Base-by-base conservation (phyloP, 495 filamentous ascomycete species). In the Penicillium samsonianum region DNA sequence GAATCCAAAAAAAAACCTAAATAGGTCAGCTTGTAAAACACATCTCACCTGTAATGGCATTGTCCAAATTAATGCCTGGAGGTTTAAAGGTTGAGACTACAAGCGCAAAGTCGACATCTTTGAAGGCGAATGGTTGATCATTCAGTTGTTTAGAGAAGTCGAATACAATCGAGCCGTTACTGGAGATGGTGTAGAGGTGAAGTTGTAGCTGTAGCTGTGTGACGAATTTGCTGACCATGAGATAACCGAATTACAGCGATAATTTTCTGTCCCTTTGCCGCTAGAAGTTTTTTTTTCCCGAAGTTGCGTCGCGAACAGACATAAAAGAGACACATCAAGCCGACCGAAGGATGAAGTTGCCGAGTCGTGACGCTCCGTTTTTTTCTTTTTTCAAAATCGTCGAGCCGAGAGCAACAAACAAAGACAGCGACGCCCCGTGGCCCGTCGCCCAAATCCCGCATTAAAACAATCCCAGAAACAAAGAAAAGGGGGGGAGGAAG, bases 221-320 rank as follows among this genome's bases (percentile, higher is more conserved):
- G 72, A 77, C 59, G 67, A 69, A 58, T 76, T 70, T 77, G 77
- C 72, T 79, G 77, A 71, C 65, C 67, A 74, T 71, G 69, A 76
- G 72, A 76, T 63, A 76, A 72, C 73, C 76, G 73, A 77, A 78
- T 79, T 79, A 79, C 75, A 78, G 76, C 75, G 75, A 72, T 72
- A 75, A 70, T 67, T 75, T 65, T 73, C 71, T 66, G 67, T 68
- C 72, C 66, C 66, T 55, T 72, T 76, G 74, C 73, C 75, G 74
- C 75, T 70, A 76, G 62, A 64, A 50, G 45, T 63, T 58, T 67
- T 63, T n/a, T 58, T 67, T 72, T 74, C 70, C 75, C 75, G 72
- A 66, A 64, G 65, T 70, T 62, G 64, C 65, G 69, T 71, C 63
- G 71, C 69, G 70, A 73, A 70, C 60, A 68, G 72, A 78, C 66